Evolutionary conservation across 805 yeast genomes (phyloP).

Genomic region (Teunomyces cretensis): DNA sequence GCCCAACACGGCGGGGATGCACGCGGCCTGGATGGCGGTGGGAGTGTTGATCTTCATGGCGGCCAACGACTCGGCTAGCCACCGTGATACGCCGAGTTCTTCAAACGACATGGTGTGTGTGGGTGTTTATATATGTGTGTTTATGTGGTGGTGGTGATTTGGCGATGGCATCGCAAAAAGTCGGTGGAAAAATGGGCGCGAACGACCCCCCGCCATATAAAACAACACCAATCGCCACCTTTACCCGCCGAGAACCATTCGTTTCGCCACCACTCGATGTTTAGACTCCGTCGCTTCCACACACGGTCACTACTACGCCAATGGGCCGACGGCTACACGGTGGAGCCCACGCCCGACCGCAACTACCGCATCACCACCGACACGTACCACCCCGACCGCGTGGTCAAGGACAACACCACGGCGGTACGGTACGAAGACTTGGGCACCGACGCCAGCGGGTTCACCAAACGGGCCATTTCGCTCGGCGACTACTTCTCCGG

Average conservation of each 20-base stretch:
- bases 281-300: not conserved
- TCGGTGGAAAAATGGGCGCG: not conserved
- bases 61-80: constrained; percentile 78
- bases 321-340: not conserved
- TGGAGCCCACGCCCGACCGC: not conserved
- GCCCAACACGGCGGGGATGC: constrained; percentile 80
- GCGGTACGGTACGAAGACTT: constrained; percentile 12
- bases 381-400: not conserved
- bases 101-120: constrained; percentile 48
- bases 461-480: constrained; percentile 16
- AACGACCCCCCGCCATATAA: not conserved
- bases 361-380: constrained; percentile 1
- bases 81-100: constrained; percentile 73
- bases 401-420: not conserved
- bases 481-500: constrained; percentile 41
- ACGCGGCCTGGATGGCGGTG: constrained; percentile 80
- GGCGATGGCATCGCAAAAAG: not conserved
- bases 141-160: not conserved
- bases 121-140: too few species aligned
- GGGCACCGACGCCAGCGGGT: constrained; percentile 20
- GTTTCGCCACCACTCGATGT: not conserved
- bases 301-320: not conserved
- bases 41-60: constrained; percentile 85
- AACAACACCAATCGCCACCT: too few species aligned
- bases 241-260: too few species aligned